Evolutionary conservation across 2,329 filamentous ascomycete species (phyloP).

Genomic region (Botrytis squamosa): DNA sequence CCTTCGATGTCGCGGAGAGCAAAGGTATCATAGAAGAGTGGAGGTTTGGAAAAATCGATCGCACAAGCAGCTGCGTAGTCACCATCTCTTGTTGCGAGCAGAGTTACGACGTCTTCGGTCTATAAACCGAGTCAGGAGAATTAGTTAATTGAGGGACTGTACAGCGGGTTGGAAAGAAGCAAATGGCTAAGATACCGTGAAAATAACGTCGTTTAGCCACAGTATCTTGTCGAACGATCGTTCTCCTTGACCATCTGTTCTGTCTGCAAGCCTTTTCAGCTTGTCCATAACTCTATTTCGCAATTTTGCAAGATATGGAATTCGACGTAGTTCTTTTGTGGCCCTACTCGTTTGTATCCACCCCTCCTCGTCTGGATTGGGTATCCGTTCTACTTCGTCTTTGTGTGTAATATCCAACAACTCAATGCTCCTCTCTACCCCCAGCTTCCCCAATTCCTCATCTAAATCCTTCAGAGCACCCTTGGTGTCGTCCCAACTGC

Average conservation of each 20-base stretch:
- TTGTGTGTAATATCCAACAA: constrained; percentile 52
- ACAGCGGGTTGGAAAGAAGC: not conserved
- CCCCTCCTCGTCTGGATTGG: not conserved
- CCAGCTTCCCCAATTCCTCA: constrained; percentile 48
- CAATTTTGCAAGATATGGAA: constrained; percentile 65
- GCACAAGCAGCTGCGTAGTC: constrained; percentile 62
- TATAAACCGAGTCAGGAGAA: constrained; percentile 32
- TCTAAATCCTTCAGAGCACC: constrained; percentile 58
- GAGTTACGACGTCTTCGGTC: constrained; percentile 54
- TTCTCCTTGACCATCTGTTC: constrained; percentile 35
- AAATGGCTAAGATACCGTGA: constrained; percentile 45
- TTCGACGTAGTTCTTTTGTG: constrained; percentile 57
- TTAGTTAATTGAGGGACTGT: not conserved
- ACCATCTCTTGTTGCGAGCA: constrained; percentile 57
- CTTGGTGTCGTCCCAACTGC: constrained; percentile 69
- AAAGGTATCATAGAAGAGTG: constrained; percentile 56
- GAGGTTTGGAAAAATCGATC: constrained; percentile 52
- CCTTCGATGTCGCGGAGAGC: constrained; percentile 56
- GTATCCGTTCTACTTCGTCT: constrained; percentile 50
- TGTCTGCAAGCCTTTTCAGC: constrained; percentile 47
- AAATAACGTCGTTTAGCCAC: constrained; percentile 64
- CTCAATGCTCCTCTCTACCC: constrained; percentile 54
- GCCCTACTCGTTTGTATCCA: constrained; percentile 61
- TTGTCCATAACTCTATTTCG: constrained; percentile 63
- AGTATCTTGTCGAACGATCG: constrained; percentile 53